phyloP scores from a whole-genome alignment of 2,329 filamentous ascomycete genomes.

The Ilyonectria destructans region DNA sequence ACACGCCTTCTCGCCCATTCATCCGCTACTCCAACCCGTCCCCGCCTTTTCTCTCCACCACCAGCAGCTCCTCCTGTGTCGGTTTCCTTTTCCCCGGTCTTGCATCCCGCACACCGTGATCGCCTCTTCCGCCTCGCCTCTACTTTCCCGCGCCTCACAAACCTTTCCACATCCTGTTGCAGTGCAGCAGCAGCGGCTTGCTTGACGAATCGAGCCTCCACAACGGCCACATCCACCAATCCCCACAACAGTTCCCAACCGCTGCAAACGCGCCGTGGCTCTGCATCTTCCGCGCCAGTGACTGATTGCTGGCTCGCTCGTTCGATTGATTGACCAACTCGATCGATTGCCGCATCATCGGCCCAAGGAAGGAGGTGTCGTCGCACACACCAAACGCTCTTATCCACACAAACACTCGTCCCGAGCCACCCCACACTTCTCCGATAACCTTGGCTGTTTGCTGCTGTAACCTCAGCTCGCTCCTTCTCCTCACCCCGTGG shows the following conservation, averaged over 20 bases:
- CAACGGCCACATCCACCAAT: slow-evolving; percentile 10
- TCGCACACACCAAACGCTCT: slow-evolving; percentile 16
- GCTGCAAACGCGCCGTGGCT: slow-evolving; percentile 8
- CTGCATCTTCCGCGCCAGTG: background rate
- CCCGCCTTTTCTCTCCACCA: slow-evolving; percentile 43
- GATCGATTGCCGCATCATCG: slow-evolving; percentile 31
- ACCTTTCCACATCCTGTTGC: slow-evolving; percentile 15
- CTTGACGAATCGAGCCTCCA: background rate
- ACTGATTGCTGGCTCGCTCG: slow-evolving; percentile 13
- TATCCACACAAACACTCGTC: slow-evolving; percentile 17
- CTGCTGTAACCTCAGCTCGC: slow-evolving; percentile 28
- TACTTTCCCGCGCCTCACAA: slow-evolving; percentile 17
- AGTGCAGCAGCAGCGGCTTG: slow-evolving; percentile 2
- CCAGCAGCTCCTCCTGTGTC: slow-evolving; percentile 39
- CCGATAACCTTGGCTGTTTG: slow-evolving; percentile 18
- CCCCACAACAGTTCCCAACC: background rate
- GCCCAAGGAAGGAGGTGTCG: slow-evolving; percentile 21
- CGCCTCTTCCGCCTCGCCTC: slow-evolving; percentile 13
- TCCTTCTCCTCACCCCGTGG: slow-evolving; percentile 37
- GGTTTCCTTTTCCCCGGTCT: slow-evolving; percentile 47
- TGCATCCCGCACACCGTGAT: slow-evolving; percentile 40
- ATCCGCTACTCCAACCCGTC: slow-evolving; percentile 29
- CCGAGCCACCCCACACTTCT: slow-evolving; percentile 23
- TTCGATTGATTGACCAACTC: slow-evolving; percentile 21
- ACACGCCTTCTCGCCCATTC: slow-evolving; percentile 26